A percentile compares a stretch with the other conserved stretches of the same genome.
Conservation (phyloP, 768 basidiomycete species). For the Kwoniella europaea region DNA sequence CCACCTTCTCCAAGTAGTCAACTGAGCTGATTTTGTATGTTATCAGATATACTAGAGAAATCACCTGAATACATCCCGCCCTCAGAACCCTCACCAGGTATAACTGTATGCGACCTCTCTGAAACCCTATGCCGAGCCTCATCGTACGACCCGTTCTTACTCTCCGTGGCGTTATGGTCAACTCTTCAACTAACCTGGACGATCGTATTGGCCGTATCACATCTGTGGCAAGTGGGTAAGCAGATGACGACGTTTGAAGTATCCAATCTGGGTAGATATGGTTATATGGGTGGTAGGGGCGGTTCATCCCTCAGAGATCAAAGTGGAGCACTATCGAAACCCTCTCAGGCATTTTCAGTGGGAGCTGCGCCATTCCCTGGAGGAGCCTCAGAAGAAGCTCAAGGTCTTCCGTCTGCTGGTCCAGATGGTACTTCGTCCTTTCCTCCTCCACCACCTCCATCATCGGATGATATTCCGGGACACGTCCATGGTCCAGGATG, state of each 20-base stretch:
- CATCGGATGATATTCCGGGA: conserved; percentile 1
- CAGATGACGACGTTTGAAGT: conserved; percentile 98
- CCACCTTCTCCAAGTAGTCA: no score
- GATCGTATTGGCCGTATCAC: conserved; percentile 77
- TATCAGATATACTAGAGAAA: conserved; percentile 60
- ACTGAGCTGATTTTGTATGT: conserved; percentile 54
- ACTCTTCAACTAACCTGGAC: conserved; percentile 97
- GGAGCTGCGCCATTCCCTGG: conserved; percentile 51
- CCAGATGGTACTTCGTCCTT: conserved; percentile 27
- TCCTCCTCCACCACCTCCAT: conserved; percentile 10
- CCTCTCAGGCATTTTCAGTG: conserved; percentile 24
- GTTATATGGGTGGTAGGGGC: conserved; percentile 90
- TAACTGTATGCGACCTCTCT: conserved; percentile 72
- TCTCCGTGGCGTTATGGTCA: conserved; percentile 80
- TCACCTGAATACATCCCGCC: conserved; percentile 42
- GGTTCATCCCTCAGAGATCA: conserved; percentile 56
- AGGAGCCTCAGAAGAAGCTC: conserved; percentile 44
- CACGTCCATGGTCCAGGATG: conserved; percentile 57
- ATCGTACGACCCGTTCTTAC: conserved; percentile 77
- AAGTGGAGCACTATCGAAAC: conserved; percentile 50
- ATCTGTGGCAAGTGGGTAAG: conserved; percentile 87
- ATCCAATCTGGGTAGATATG: conserved; percentile 89
- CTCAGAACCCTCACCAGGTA: conserved; percentile 56
- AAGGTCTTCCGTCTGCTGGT: conserved; percentile 21
- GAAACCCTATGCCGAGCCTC: conserved; percentile 72